Evolutionary conservation across 1,139 yeast species (phyloP).

Genomic region (Yamadazyma trypodendri): DNA sequence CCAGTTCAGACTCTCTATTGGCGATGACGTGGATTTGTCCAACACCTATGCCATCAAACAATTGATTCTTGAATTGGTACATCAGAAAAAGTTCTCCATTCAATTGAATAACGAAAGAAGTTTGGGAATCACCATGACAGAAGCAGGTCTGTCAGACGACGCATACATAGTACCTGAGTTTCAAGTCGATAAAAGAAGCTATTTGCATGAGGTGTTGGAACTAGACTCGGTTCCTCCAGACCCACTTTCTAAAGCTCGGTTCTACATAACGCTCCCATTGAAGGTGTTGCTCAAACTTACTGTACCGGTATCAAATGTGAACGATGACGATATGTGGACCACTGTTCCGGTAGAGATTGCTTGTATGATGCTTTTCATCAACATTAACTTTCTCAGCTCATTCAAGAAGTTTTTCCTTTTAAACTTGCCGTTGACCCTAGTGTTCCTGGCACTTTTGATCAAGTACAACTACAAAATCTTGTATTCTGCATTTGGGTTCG

Average conservation of each 20-base stretch:
- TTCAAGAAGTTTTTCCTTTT: slow-evolving; percentile 2
- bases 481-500: slow-evolving; percentile 56
- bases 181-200: not conserved
- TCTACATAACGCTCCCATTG: slow-evolving; percentile 10
- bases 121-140: slow-evolving; percentile 8
- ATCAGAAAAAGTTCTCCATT: slow-evolving; percentile 5
- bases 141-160: slow-evolving; percentile 1
- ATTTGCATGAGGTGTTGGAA: slow-evolving; percentile 3
- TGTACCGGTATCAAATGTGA: slow-evolving; percentile 8
- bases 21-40: slow-evolving; percentile 15
- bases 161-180: not conserved
- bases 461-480: slow-evolving; percentile 8
- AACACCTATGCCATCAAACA: slow-evolving; percentile 38
- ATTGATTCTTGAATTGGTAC: slow-evolving; percentile 32
- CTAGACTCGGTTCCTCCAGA: slow-evolving; percentile 3
- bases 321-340: not conserved
- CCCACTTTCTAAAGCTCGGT: slow-evolving; percentile 3
- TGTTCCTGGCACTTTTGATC: slow-evolving; percentile 1
- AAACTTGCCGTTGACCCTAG: slow-evolving; percentile 3
- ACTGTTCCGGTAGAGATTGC: slow-evolving; percentile 4
- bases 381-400: slow-evolving; percentile 9
- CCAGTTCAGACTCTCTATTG: slow-evolving; percentile 14
- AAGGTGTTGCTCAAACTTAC: slow-evolving; percentile 9
- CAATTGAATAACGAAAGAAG: slow-evolving; percentile 7
- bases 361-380: slow-evolving; percentile 8